Evolutionary conservation across 2,329 filamentous ascomycete species (phyloP).

Genomic region (Stenocarpella maydis): DNA sequence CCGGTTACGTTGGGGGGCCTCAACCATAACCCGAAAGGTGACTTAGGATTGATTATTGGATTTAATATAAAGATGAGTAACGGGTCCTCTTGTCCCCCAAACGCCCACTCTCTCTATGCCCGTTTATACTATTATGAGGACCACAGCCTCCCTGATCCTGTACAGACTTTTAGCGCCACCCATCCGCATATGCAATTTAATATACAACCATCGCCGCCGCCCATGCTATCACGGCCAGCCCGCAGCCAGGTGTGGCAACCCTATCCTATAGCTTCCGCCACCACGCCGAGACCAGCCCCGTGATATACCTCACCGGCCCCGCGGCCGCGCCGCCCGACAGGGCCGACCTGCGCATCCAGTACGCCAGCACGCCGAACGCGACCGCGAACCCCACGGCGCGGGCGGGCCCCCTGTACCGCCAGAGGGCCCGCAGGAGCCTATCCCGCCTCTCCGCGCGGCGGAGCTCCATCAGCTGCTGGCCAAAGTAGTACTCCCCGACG

Average conservation of each 20-base stretch:
- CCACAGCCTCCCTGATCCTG: background rate
- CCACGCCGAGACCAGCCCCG: conserved; percentile 38
- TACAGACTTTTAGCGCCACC: too few species aligned
- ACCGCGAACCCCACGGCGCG: conserved; percentile 70
- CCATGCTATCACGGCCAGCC: background rate
- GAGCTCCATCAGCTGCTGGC: conserved; percentile 77
- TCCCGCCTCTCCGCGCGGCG: conserved; percentile 67
- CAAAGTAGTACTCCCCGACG: conserved; percentile 74
- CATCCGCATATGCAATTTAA: background rate
- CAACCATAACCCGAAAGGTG: background rate
- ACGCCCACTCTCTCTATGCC: background rate
- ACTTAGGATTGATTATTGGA: background rate
- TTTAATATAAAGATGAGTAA: background rate
- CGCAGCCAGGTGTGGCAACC: background rate
- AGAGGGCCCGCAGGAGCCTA: conserved; percentile 59
- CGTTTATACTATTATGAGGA: too few species aligned
- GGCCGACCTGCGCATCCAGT: conserved; percentile 68
- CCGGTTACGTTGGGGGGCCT: too few species aligned
- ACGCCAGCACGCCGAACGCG: conserved; percentile 71
- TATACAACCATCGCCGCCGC: background rate
- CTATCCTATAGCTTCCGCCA: conserved; percentile 14
- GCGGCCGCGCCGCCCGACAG: conserved; percentile 29
- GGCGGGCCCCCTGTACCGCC: conserved; percentile 72
- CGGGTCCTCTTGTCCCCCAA: background rate
- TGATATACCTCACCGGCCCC: conserved; percentile 27